These are phyloP conservation scores for Entonaema liquescens DNA, from an alignment of 495 filamentous ascomycete species.

Conservation along the genomic window DNA sequence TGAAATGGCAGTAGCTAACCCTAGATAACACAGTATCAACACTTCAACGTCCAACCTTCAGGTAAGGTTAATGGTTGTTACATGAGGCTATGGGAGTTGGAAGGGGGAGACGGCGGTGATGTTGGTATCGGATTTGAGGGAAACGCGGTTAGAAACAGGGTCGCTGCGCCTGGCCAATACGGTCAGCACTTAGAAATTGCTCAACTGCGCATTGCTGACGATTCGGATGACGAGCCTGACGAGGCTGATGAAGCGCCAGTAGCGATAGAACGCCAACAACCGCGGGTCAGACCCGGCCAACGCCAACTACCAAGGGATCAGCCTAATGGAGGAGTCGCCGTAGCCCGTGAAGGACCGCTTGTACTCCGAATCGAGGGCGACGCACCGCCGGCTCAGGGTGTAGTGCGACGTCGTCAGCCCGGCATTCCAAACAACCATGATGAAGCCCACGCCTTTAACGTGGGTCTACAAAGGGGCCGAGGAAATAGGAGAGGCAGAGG, in stretches of 20 bases:
- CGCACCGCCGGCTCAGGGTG: slow-evolving; percentile 26
- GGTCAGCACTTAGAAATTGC: slow-evolving; percentile 34
- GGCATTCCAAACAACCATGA: slow-evolving; percentile 25
- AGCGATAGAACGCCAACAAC: slow-evolving; percentile 25
- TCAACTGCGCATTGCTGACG: slow-evolving; percentile 23
- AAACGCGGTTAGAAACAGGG: slow-evolving; percentile 24
- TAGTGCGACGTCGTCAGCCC: slow-evolving; percentile 42
- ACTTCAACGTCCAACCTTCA: slow-evolving; percentile 73
- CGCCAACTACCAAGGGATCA: slow-evolving; percentile 39
- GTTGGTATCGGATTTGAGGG: slow-evolving; percentile 64
- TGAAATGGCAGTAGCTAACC: slow-evolving; percentile 15
- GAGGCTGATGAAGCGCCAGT: slow-evolving; percentile 30
- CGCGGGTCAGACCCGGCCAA: slow-evolving; percentile 28
- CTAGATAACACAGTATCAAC: slow-evolving; percentile 62
- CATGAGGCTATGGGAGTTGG: slow-evolving; percentile 88
- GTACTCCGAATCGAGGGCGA: slow-evolving; percentile 60
- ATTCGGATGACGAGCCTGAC: slow-evolving; percentile 22
- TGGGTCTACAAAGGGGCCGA: slow-evolving; percentile 26
- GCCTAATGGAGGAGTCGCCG: slow-evolving; percentile 45
- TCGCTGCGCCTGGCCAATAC: slow-evolving; percentile 23
- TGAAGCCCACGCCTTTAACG: slow-evolving; percentile 30
- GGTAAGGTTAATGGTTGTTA: slow-evolving; percentile 71
- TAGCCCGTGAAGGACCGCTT: slow-evolving; percentile 63
- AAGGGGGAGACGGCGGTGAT: slow-evolving; percentile 78
- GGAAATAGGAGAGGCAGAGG: slow-evolving; percentile 41